These are phyloP conservation scores for Heterobasidion occidentale DNA, from an alignment of 1,284 basidiomycete genomes.

Conservation along the genomic window DNA sequence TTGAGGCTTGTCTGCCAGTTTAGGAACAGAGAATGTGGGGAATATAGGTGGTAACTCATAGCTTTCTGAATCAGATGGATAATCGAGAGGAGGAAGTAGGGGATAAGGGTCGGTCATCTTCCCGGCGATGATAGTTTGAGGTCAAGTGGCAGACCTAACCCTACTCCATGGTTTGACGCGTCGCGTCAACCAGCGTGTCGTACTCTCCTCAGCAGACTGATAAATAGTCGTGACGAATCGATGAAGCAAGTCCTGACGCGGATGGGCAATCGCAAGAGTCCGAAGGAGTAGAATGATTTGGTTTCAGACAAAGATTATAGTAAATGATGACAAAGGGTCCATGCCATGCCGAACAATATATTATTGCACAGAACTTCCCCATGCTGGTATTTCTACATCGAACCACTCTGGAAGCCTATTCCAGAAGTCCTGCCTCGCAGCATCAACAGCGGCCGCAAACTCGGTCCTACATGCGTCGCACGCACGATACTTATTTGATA, in stretches of 20 bases:
- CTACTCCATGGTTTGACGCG: too few species aligned
- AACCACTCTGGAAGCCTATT: constrained; percentile 58
- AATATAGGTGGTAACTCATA: not conserved
- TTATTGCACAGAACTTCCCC: constrained; percentile 25
- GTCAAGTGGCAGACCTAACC: not conserved
- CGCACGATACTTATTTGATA: constrained; percentile 38
- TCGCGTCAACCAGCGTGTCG: too few species aligned
- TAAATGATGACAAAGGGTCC: too few species aligned
- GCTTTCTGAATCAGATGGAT: not conserved
- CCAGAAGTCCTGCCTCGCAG: constrained; percentile 57
- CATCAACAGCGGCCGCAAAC: constrained; percentile 47
- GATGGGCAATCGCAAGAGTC: too few species aligned
- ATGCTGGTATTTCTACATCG: constrained; percentile 42
- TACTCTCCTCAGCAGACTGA: too few species aligned
- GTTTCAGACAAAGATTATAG: too few species aligned
- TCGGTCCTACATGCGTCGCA: constrained; percentile 59
- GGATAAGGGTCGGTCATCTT: not conserved
- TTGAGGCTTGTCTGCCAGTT: constrained; percentile 58
- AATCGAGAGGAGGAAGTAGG: not conserved
- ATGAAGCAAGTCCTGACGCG: too few species aligned
- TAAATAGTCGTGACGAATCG: too few species aligned
- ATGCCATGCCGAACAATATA: not conserved
- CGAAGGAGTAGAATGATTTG: too few species aligned
- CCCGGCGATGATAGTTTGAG: not conserved
- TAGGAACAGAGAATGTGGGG: constrained; percentile 50